Evolutionary conservation across 2,329 filamentous ascomycete genomes (phyloP).

Genomic region (Fusarium nanum): DNA sequence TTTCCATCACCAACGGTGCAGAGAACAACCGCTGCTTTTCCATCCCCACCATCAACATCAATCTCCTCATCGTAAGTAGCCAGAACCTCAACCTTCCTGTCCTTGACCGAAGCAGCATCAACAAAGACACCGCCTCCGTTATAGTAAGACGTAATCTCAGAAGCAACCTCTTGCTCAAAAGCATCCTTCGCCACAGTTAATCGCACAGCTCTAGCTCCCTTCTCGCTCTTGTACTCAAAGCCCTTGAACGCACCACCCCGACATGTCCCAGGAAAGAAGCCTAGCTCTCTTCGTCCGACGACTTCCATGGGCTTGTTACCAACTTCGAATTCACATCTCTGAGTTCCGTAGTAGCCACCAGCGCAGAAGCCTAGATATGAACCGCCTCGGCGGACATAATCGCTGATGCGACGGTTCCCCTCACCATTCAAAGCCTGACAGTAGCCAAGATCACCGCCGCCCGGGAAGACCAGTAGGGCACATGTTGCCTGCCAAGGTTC

Average conservation of each 20-base stretch:
- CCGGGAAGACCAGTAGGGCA: conserved; percentile 89
- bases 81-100: conserved; percentile 79
- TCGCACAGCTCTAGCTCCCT: conserved; percentile 78
- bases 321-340: conserved; percentile 90
- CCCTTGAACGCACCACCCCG: conserved; percentile 88
- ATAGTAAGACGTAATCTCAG: conserved; percentile 82
- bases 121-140: conserved; percentile 97
- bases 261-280: conserved; percentile 88
- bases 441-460: conserved; percentile 93
- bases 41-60: conserved; percentile 79
- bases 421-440: conserved; percentile 87
- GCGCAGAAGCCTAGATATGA: conserved; percentile 92
- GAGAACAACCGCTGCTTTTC: conserved; percentile 83
- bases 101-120: conserved; percentile 72
- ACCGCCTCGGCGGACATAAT: conserved; percentile 88
- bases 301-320: conserved; percentile 83
- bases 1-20: conserved; percentile 84
- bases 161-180: conserved; percentile 67
- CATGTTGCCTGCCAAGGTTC: conserved; percentile 93
- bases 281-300: conserved; percentile 83
- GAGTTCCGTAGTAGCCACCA: conserved; percentile 89
- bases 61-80: conserved; percentile 82
- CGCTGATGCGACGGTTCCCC: conserved; percentile 84
- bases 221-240: conserved; percentile 91
- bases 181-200: conserved; percentile 72